A percentile compares a stretch with the other conserved stretches of the same genome.
Evolutionary conservation across 768 basidiomycete species (phyloP).

Genomic region (Leccinum imitatum): DNA sequence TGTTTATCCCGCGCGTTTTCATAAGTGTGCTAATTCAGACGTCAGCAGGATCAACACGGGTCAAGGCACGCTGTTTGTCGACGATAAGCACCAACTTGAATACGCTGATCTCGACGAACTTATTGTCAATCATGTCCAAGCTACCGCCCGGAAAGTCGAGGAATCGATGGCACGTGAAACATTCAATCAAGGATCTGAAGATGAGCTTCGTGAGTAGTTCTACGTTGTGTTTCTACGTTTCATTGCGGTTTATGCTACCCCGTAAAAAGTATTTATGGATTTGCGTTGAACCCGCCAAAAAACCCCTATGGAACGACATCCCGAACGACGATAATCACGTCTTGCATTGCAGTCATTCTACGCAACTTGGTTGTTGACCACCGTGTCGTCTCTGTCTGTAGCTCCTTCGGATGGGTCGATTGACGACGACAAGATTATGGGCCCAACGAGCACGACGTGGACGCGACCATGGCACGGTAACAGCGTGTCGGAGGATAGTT

Average conservation of each 20-base stretch:
- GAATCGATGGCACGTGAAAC: conserved; percentile 95
- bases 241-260: background rate
- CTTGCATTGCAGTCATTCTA: background rate
- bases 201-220: conserved; percentile 79
- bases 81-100: conserved; percentile 57
- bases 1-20: background rate
- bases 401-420: conserved; percentile 34
- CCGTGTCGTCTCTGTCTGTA: conserved; percentile 56
- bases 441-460: conserved; percentile 57
- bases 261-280: conserved; percentile 88
- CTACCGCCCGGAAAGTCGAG: conserved; percentile 90
- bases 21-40: conserved; percentile 46
- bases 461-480: conserved; percentile 47
- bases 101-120: conserved; percentile 96
- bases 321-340: background rate
- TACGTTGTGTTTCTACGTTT: background rate
- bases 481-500: conserved; percentile 70
- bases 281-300: conserved; percentile 80
- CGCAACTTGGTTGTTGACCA: conserved; percentile 27
- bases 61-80: conserved; percentile 68
- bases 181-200: conserved; percentile 84
- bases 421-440: conserved; percentile 64
- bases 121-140: conserved; percentile 94
- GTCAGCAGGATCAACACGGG: conserved; percentile 81
- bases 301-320: conserved; percentile 40